Base-by-base conservation (phyloP, 441 rosid genomes). In the Syzygium syzygioides region DNA sequence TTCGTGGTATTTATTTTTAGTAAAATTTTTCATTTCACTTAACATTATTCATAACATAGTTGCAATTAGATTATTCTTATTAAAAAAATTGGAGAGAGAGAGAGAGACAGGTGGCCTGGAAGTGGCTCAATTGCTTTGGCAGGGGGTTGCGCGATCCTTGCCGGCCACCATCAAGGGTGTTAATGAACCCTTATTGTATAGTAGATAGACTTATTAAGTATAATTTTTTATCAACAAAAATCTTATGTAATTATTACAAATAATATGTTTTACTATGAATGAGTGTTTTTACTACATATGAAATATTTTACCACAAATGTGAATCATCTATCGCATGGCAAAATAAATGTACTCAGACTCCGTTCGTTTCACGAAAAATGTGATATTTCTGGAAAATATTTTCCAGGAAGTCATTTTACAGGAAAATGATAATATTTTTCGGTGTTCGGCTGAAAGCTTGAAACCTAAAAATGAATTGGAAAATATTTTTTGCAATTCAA, bases 291-390 rank as follows among this genome's bases (percentile, higher is more conserved):
- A 32, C 3, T 17, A 32, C 0, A 32, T 17, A 66, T 30, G 19
- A 37, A 3, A 12, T 19, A 6, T 37, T 37, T 76, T 6, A 23
- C n/a, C 0, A 0, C 17, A 23, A 37, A 71, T 12, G 0, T 1
- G 18, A 71, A 71, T 37, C 80, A 11, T 20, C 10, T 23, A 23
- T 55, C 23, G 0, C 0, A 68, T 19, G 19, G 23, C 7, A 1
- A 2, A 2, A 32, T 19, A 32, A 9, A 34, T 34, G 34, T 68
- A 68, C 48, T 45, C 1, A 45, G 10, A 0, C 48, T 45, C 48
- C 1, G 1, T 45, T 45, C 48, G 9, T 45, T 45, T 45, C 2
- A 0, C 9, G 10, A 45, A 45, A 45, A 45, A 45, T 45, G 48
- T 45, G 9, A 7, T 45, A 45, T 7, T 45, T 45, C 48, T 7